phyloP scores from a whole-genome alignment of 2,329 filamentous ascomycete genomes.

The Ascochyta pisi region DNA sequence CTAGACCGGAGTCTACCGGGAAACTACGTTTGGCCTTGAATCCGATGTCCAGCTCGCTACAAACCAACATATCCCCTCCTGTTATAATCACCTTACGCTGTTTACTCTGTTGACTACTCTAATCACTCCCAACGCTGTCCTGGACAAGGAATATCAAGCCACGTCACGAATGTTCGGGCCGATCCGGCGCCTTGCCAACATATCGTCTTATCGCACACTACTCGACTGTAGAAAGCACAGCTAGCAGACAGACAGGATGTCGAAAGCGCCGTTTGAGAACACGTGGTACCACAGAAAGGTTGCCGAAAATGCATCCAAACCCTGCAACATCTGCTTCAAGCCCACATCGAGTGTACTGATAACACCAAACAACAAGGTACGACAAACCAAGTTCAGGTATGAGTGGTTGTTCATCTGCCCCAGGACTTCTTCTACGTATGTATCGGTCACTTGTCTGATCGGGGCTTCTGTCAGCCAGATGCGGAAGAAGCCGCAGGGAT shows the following conservation, averaged over 20 bases:
- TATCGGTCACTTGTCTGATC: slow-evolving; percentile 79
- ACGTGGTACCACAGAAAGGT: slow-evolving; percentile 86
- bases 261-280: slow-evolving; percentile 64
- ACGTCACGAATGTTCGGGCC: neutral
- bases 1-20: neutral
- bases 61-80: neutral
- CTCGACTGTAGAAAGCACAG: neutral
- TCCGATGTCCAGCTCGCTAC: neutral
- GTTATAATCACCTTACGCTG: neutral
- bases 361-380: slow-evolving; percentile 86
- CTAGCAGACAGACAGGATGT: neutral
- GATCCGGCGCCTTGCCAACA: neutral
- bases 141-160: neutral
- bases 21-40: neutral
- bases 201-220: neutral
- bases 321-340: slow-evolving; percentile 92
- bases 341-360: slow-evolving; percentile 86
- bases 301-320: slow-evolving; percentile 79
- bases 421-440: slow-evolving; percentile 95
- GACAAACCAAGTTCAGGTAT: neutral
- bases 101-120: neutral
- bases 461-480: slow-evolving; percentile 76
- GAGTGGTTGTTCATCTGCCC: slow-evolving; percentile 3
- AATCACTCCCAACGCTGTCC: neutral
- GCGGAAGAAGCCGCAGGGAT: slow-evolving; percentile 70